Base-by-base conservation (phyloP, 768 basidiomycete species). In the Tylopilus plumbeoviolaceoides region DNA sequence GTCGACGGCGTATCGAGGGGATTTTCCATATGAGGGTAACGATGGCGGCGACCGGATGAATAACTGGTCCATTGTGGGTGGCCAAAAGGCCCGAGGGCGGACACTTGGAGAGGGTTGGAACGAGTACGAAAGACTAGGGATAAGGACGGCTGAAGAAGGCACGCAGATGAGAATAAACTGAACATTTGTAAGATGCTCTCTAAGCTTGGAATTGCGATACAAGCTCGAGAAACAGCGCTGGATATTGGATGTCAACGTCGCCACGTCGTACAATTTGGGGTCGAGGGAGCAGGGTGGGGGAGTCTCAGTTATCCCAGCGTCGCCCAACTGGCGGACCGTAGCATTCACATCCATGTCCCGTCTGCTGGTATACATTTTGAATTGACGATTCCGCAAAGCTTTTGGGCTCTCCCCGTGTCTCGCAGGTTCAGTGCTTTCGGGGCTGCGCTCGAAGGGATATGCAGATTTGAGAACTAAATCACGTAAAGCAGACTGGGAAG, bases 261-360 rank as follows among this genome's bases (percentile, higher is more conserved):
- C 11, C n/a, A 59, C 27, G 21, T 62, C 21, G 14, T 64, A 61
- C 12, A 10, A 44, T 8, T 8, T 5, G 9, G 12, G 11, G 12
- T 48, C 11, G 25, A 58, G 55, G 1, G 47, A 47, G 17, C 28
- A 27, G 2, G 1, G 30, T 9, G 62, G 59, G 7, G 63, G 50
- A 4, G 45, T 54, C 43, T 60, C 51, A n/a, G 47, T 57, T 18
- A 58, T 61, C 65, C 66, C 68, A 38, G 54, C 51, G 6, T 31
- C 1, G 1, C 51, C 18, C 30, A 66, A 28, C 11, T 1, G 15
- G 2, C 20, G 11, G 27, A 49, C 51, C 4, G 44, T 43, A 20
- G 17, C 20, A 7, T 36, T 14, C 12, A 21, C 20, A 36, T 67
- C 63, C n/a, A 23, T 42, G 25, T 28, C 6, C 18, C 14, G 45